These are phyloP conservation scores for Daldinia eschscholtzii DNA, from an alignment of 2,329 filamentous ascomycete genomes.

Conservation along the genomic window DNA sequence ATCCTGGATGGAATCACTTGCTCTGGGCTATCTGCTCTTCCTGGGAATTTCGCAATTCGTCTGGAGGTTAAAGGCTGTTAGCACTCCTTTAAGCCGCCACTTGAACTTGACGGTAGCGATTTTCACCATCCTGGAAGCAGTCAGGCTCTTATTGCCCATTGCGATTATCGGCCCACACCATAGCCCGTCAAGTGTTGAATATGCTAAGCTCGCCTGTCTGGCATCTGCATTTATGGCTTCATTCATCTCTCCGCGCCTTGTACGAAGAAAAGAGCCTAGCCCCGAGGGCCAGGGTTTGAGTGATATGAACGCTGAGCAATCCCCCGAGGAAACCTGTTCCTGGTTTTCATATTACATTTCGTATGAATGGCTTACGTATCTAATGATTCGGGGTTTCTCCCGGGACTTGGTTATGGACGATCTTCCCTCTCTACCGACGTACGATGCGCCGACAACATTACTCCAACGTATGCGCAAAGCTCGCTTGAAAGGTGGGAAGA, in stretches of 20 bases:
- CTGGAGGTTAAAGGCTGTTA: constrained; percentile 29
- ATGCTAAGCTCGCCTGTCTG: constrained; percentile 35
- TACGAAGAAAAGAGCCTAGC: constrained; percentile 31
- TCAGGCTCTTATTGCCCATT: constrained; percentile 46
- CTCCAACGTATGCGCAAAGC: constrained; percentile 16
- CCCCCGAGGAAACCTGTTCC: constrained; percentile 31
- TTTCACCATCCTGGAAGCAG: constrained; percentile 42
- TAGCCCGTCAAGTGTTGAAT: constrained; percentile 39
- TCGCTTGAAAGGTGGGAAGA: constrained; percentile 13
- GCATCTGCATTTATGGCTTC: constrained; percentile 24
- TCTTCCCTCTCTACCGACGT: constrained; percentile 15
- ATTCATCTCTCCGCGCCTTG: constrained; percentile 32
- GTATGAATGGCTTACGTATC: constrained; percentile 25
- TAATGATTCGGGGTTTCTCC: constrained; percentile 16
- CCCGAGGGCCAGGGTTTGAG: constrained; percentile 36
- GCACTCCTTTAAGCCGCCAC: constrained; percentile 44
- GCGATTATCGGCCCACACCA: constrained; percentile 45
- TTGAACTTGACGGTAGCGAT: constrained; percentile 45
- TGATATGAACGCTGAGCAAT: constrained; percentile 27
- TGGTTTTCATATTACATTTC: constrained; percentile 25
- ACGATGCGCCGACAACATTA: constrained; percentile 20
- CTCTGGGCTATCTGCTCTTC: constrained; percentile 47
- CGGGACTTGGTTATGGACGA: constrained; percentile 21
- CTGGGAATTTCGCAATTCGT: constrained; percentile 43
- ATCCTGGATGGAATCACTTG: constrained; percentile 43